Conservation (phyloP, 2,329 filamentous ascomycete genomes). For the Chrysoporthe cubensis region DNA sequence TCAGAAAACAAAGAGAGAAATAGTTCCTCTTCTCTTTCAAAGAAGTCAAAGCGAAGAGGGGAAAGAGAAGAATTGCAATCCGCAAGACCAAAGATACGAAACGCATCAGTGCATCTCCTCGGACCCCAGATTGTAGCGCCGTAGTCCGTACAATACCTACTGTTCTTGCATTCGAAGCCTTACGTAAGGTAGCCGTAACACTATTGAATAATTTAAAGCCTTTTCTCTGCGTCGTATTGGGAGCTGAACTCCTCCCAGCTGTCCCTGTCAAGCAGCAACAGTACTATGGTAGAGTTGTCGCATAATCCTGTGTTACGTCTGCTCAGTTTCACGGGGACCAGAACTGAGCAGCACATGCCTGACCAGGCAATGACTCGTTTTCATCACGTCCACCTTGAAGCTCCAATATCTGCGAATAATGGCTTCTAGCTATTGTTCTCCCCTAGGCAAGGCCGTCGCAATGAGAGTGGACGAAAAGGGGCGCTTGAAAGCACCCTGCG, state of each 20-base stretch:
- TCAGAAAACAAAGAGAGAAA: neutral
- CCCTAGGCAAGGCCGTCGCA: neutral
- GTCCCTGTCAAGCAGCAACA: neutral
- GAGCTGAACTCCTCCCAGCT: neutral
- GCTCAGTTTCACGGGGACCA: neutral
- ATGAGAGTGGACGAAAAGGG: neutral
- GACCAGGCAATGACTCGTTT: neutral
- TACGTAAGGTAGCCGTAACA: neutral
- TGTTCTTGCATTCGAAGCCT: neutral
- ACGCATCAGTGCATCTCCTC: neutral
- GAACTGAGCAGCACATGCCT: neutral
- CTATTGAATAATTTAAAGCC: neutral
- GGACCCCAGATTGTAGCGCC: neutral
- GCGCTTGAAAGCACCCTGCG: neutral
- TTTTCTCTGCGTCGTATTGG: neutral
- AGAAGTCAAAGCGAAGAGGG: neutral
- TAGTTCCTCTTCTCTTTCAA: neutral
- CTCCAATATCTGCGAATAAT: neutral
- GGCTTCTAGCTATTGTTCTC: neutral
- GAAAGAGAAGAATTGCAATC: neutral
- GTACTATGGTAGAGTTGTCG: neutral
- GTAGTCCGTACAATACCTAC: neutral
- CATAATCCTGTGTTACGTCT: neutral
- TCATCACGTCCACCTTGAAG: neutral
- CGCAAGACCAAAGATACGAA: neutral